These are phyloP conservation scores for Beverwykella pulmonaria DNA, from an alignment of 495 filamentous ascomycete genomes.

Conservation along the genomic window DNA sequence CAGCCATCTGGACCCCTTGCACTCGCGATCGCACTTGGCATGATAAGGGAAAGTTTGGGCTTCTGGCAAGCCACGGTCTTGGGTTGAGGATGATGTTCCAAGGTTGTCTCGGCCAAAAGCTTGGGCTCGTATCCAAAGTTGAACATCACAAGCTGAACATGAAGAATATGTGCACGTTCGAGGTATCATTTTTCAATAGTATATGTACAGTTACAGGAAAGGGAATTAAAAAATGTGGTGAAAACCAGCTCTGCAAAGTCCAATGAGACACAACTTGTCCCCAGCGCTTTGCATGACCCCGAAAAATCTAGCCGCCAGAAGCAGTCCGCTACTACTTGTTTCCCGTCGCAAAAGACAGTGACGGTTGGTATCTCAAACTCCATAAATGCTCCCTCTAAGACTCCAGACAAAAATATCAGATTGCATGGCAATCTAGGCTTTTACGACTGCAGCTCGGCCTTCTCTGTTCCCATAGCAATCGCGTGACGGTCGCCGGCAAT, in stretches of 20 bases:
- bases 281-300: not conserved
- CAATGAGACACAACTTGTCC: not conserved
- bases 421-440: not conserved
- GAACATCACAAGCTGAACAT: not conserved
- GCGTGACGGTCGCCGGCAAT: conserved; percentile 47
- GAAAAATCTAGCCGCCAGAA: not conserved
- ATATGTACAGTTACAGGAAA: conserved; percentile 8
- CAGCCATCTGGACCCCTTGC: not conserved
- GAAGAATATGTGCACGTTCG: not conserved
- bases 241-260: not conserved
- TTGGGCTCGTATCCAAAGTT: not conserved
- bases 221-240: conserved; percentile 1
- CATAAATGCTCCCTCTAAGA: conserved; percentile 21
- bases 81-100: not conserved
- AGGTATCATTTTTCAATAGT: conserved; percentile 8
- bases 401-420: conserved; percentile 13
- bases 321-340: not conserved
- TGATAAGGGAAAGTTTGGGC: conserved; percentile 15
- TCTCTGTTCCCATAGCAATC: conserved; percentile 28
- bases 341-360: conserved; percentile 22
- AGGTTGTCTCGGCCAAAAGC: not conserved
- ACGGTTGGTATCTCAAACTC: conserved; percentile 33
- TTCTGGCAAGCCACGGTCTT: conserved; percentile 1
- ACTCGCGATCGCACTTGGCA: conserved; percentile 9
- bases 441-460: conserved; percentile 20